Conservation (phyloP, 139 green algal species). For the Chlamydomonas applanata region DNA sequence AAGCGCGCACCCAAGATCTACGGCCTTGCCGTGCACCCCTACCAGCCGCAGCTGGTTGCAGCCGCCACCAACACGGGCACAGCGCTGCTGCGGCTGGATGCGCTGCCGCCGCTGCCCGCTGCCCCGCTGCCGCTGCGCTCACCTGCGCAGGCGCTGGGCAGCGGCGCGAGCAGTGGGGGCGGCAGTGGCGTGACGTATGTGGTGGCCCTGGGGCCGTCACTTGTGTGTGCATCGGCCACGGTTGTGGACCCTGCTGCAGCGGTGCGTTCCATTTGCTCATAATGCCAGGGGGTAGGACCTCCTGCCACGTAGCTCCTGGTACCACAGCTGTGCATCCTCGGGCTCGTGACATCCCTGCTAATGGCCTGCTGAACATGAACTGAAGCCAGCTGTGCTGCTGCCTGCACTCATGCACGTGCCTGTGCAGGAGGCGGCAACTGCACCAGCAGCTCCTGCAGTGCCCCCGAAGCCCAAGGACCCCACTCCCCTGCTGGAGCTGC, state of each 20-base stretch:
- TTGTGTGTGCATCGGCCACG: neutral
- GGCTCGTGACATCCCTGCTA: too few relatives aligned
- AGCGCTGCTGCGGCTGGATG: slow-evolving; percentile 30
- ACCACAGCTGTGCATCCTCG: too few relatives aligned
- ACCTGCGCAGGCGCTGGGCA: slow-evolving; percentile 13
- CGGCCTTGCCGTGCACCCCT: slow-evolving; percentile 38
- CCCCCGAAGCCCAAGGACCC: neutral
- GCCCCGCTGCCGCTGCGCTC: slow-evolving; percentile 32
- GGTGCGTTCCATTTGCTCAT: too few relatives aligned
- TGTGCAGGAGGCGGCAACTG: neutral
- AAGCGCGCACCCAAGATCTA: slow-evolving; percentile 59
- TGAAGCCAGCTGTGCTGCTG: neutral
- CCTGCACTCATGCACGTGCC: too few relatives aligned
- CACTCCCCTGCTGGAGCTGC: neutral
- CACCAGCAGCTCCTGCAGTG: neutral
- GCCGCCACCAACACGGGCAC: slow-evolving; percentile 43
- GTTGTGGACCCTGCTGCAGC: too few relatives aligned
- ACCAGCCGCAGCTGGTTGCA: slow-evolving; percentile 33
- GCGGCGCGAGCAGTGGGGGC: slow-evolving; percentile 1
- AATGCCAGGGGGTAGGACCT: too few relatives aligned
- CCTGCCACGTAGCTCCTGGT: too few relatives aligned
- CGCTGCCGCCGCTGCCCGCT: slow-evolving; percentile 30
- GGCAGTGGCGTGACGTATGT: slow-evolving; percentile 24
- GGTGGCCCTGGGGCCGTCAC: slow-evolving; percentile 12
- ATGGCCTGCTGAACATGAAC: too few relatives aligned